Evolutionary conservation across 2,329 filamentous ascomycete species (phyloP), one percentile per base, ranked within the genome.

Genomic region (Alternaria longipes): DNA sequence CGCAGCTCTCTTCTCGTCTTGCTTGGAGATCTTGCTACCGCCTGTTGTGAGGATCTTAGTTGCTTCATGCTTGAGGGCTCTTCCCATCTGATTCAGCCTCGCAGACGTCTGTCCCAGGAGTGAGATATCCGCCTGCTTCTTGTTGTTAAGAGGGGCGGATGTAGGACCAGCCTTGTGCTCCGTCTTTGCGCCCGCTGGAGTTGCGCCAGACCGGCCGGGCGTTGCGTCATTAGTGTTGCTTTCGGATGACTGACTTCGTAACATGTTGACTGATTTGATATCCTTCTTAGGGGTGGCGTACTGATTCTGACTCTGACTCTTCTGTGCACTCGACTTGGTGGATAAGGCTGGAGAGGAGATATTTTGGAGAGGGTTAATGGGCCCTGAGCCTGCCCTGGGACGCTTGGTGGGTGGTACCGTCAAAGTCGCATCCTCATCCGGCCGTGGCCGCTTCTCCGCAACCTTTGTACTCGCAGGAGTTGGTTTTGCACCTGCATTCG

Each of bases 11-110:
- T 79, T 78, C 44, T 73, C 68, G 26, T 80, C 78, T 20, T 73
- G 67, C 38, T 77, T 74, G 2, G 56, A 73, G 32, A 70, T 52
- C 34, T 72, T 69, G 11, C 64, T 68, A 8, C 72, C 68, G 1
- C 40, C 40, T 6, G 40, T 16, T 8, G 46, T 65, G 41, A 75
- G 68, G 53, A 81, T 74, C 54, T 78, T 79, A 41, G 78, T 74
- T 3, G 78, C 77, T 50, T 81, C 78, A 54, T 83, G 81, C 70
- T 84, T 84, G n/a, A 84, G 71, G 1, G 79, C 75, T 8, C 80
- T 78, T 9, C 82, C 82, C 54, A 81, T 74, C 4, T 68, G 72
- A 38, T 81, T 80, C 44, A 81, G 68, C 32, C 79, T 80, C 51
- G 73, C 74, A 14, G 80, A 81, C 20, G 78, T 75, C 1, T 76